Evolutionary conservation across 768 basidiomycete genomes (phyloP), one percentile per base, ranked within the genome.

Genomic region (Galerina sulciceps): DNA sequence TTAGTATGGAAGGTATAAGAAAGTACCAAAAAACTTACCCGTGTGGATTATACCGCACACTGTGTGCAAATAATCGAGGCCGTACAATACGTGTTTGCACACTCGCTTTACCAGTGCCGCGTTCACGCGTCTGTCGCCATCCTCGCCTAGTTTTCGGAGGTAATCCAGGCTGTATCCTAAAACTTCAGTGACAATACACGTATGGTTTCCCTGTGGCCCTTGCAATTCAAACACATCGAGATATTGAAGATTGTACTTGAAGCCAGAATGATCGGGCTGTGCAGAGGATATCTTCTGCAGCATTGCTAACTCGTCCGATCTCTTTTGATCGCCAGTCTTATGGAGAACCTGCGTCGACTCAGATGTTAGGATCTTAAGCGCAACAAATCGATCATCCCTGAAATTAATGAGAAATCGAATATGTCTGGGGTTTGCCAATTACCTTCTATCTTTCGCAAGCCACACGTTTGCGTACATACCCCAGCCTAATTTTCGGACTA

Each of bases 111-210:
- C 34, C 47, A 49, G 10, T n/a, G 34, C 47, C 47, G 37, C 6
- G 34, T 17, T 31, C n/a, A 49, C 34, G 0, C 23, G 34, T 64
- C 85, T 84, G 31, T 83, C 73, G 65, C 82, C 85, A 59, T 85
- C 80, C 43, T 85, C 71, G 6, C 80, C 84, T 43, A 78, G 73
- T n/a, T 83, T 73, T 26, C 91, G 89, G 11, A 92, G 80, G 14
- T 89, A 87, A 70, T 93, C 90, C 64, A 89, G 89, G n/a, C n/a
- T n/a, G n/a, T n/a, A n/a, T n/a, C n/a, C n/a, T n/a, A n/a, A n/a
- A n/a, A n/a, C n/a, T n/a, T n/a, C n/a, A n/a, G n/a, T n/a, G 15
- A 91, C 88, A 83, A 93, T 88, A 79, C 91, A 93, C 58, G 91
- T 85, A 72, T 93, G 90, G n/a, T 76, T 81, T 23, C 91, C 91